phyloP scores from a whole-genome alignment of 441 rosid genomes.

The Theobroma grandiflorum region DNA sequence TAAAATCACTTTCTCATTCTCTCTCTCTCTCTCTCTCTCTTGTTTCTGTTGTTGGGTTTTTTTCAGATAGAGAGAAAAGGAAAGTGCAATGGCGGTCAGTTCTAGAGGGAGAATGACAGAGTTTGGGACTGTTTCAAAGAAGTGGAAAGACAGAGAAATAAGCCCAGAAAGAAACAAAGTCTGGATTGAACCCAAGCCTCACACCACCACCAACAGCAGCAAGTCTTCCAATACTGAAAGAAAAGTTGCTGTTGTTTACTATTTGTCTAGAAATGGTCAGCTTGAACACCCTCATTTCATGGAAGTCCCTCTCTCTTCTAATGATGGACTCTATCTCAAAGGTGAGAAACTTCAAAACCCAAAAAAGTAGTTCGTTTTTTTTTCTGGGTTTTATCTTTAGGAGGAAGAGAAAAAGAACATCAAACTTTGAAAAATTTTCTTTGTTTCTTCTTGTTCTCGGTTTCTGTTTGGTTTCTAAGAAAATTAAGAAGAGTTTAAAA shows the following conservation, averaged over 20 bases:
- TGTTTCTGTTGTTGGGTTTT: slow-evolving; percentile 22
- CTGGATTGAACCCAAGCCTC: slow-evolving; percentile 56
- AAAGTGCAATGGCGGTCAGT: slow-evolving; percentile 41
- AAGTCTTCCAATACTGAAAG: slow-evolving; percentile 29
- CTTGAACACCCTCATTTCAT: slow-evolving; percentile 80
- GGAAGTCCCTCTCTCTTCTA: slow-evolving; percentile 67
- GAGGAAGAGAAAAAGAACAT: not conserved
- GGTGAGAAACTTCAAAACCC: slow-evolving; percentile 37
- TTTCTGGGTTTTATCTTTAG: not conserved
- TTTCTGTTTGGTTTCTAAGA: slow-evolving; percentile 8
- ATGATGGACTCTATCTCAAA: slow-evolving; percentile 63
- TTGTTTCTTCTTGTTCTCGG: not conserved
- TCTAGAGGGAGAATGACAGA: slow-evolving; percentile 48
- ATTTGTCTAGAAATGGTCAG: slow-evolving; percentile 67
- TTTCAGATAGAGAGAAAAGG: slow-evolving; percentile 16
- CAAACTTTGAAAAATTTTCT: not conserved
- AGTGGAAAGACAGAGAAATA: slow-evolving; percentile 55
- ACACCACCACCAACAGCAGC: slow-evolving; percentile 18
- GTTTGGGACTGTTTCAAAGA: slow-evolving; percentile 54
- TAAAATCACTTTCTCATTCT: slow-evolving; percentile 22
- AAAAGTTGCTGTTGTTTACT: slow-evolving; percentile 64
- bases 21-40: slow-evolving; percentile 21
- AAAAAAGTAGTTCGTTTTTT: not conserved
- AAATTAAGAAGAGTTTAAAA: not conserved
- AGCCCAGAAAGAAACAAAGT: slow-evolving; percentile 75